phyloP scores from a whole-genome alignment of 768 basidiomycete species.

The Macrolepiota dolichaula region DNA sequence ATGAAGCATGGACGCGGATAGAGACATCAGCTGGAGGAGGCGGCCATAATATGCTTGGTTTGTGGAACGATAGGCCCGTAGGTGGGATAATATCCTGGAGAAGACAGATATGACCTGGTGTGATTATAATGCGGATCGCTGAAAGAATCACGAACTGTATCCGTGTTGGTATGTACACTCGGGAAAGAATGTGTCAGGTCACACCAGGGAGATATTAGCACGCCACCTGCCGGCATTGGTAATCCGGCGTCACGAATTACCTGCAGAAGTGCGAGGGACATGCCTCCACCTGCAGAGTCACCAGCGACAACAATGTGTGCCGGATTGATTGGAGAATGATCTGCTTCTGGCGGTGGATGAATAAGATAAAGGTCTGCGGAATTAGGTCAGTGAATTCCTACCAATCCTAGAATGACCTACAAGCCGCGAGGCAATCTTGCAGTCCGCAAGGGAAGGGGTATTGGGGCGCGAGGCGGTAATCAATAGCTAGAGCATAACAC shows the following conservation, averaged over 20 bases:
- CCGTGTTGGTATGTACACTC: slow-evolving; percentile 79
- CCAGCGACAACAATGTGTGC: slow-evolving; percentile 82
- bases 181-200: slow-evolving; percentile 94
- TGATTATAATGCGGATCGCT: not conserved
- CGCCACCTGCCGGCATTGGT: slow-evolving; percentile 82
- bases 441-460: slow-evolving; percentile 95
- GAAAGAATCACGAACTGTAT: slow-evolving; percentile 50
- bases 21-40: slow-evolving; percentile 69
- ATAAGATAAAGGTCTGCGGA: slow-evolving; percentile 80
- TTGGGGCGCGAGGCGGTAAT: slow-evolving; percentile 90
- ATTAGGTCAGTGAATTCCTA: not conserved
- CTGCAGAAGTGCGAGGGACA: slow-evolving; percentile 81
- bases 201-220: slow-evolving; percentile 91
- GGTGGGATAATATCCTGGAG: slow-evolving; percentile 72
- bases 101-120: not conserved
- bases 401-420: slow-evolving; percentile 35
- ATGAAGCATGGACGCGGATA: slow-evolving; percentile 47
- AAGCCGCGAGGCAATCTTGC: slow-evolving; percentile 87
- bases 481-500: slow-evolving; percentile 49
- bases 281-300: slow-evolving; percentile 91
- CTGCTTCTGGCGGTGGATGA: slow-evolving; percentile 74
- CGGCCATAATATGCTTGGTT: slow-evolving; percentile 77
- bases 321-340: slow-evolving; percentile 79
- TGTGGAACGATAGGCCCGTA: slow-evolving; percentile 76
- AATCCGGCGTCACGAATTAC: slow-evolving; percentile 81